Conservation (phyloP, 495 filamentous ascomycete genomes). For the Lepidopterella palustris region DNA sequence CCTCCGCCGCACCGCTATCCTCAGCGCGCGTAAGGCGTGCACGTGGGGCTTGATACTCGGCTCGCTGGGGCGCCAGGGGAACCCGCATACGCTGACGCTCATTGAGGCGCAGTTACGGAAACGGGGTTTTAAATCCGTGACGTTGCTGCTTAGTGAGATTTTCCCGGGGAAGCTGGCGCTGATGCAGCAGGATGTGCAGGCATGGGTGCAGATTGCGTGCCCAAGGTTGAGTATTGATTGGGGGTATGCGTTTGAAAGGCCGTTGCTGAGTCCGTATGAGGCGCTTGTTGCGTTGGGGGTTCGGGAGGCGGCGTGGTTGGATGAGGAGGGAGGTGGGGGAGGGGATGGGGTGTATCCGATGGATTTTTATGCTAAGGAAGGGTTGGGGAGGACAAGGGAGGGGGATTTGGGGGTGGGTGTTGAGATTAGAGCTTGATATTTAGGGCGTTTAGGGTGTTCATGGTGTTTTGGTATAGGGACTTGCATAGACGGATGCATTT, state of each 20-base stretch:
- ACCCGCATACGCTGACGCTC: conserved; percentile 81
- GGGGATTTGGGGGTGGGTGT: conserved; percentile 17
- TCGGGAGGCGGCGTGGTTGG: conserved; percentile 64
- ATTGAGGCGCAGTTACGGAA: conserved; percentile 69
- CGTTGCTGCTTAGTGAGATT: conserved; percentile 83
- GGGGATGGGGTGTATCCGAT: conserved; percentile 67
- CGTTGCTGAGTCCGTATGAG: conserved; percentile 89
- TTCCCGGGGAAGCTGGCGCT: conserved; percentile 90
- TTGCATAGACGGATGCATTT: too few species aligned
- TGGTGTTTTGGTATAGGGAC: too few species aligned
- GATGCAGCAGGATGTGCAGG: conserved; percentile 83
- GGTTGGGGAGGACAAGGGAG: conserved; percentile 67
- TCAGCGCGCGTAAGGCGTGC: conserved; percentile 60
- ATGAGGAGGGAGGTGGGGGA: conserved; percentile 46
- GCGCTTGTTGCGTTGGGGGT: conserved; percentile 79
- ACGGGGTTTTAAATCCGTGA: conserved; percentile 68
- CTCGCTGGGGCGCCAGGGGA: conserved; percentile 86
- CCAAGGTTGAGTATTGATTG: conserved; percentile 94
- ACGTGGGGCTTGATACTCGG: conserved; percentile 96
- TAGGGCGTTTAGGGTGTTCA: neutral
- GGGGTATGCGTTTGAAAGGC: conserved; percentile 91
- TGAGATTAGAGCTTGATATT: conserved; percentile 1
- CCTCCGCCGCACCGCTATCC: conserved; percentile 70
- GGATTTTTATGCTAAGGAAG: conserved; percentile 95
- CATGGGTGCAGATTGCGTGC: conserved; percentile 97